A percentile compares a stretch with the other conserved stretches of the same genome.
phyloP scores from a whole-genome alignment of 768 basidiomycete genomes.

The Mycena metata region DNA sequence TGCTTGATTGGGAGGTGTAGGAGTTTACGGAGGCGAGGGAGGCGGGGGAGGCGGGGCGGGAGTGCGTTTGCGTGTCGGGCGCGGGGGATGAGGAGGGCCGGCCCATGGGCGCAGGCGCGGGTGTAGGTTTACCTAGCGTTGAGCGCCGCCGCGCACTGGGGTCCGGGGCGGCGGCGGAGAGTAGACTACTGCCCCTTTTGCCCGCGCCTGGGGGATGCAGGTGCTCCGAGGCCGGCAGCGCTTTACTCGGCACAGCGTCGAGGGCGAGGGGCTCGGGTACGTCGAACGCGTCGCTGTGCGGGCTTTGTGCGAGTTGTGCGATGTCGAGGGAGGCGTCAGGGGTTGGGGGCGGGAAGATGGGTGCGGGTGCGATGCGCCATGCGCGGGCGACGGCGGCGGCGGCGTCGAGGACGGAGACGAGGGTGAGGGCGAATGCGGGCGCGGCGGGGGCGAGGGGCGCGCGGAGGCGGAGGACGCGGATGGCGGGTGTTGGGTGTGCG shows the following conservation, averaged over 20 bases:
- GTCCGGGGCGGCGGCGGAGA: not conserved
- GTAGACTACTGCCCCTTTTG: not conserved
- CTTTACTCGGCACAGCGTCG: not conserved
- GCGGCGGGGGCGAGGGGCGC: conserved; percentile 51
- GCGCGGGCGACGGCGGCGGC: no score
- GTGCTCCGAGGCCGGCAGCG: conserved; percentile 12
- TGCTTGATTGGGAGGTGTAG: no score
- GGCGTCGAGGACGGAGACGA: conserved; percentile 52
- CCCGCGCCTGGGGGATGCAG: not conserved
- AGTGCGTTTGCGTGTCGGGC: not conserved
- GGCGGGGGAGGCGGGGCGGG: no score
- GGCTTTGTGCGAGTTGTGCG: conserved; percentile 51
- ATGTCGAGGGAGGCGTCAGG: conserved; percentile 31
- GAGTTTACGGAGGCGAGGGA: no score
- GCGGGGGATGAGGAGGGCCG: no score
- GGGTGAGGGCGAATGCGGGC: conserved; percentile 52
- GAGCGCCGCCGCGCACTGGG: not conserved
- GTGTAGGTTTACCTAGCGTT: not conserved
- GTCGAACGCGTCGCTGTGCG: conserved; percentile 44
- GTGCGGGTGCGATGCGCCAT: conserved; percentile 16
- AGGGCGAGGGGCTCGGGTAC: conserved; percentile 41
- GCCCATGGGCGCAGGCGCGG: no score
- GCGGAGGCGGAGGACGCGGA: conserved; percentile 52
- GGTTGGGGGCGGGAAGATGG: not conserved
- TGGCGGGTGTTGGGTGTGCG: conserved; percentile 38